Percentiles rank a stretch among this genome's conserved stretches.
These are phyloP conservation scores for Pycnococcus provasolii DNA, from an alignment of 139 green algal genomes.

Conservation along the genomic window DNA sequence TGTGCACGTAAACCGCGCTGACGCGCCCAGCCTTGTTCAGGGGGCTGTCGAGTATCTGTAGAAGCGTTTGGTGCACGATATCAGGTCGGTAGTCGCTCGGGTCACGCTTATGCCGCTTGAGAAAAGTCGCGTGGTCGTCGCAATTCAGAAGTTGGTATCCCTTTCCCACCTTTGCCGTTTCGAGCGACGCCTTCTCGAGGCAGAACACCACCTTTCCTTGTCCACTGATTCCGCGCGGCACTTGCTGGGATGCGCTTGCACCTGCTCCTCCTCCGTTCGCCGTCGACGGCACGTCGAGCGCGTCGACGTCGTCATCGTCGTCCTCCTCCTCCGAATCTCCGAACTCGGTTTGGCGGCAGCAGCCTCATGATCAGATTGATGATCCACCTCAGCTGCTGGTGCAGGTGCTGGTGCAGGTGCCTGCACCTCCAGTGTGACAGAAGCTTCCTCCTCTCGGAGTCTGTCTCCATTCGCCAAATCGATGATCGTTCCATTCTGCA, in stretches of 20 bases:
- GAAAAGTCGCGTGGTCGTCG: conserved; percentile 86
- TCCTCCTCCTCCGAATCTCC: background rate
- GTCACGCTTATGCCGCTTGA: conserved; percentile 74
- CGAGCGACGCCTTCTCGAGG: conserved; percentile 80
- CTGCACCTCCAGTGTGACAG: too few species aligned
- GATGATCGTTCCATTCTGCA: too few species aligned
- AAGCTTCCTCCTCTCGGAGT: too few species aligned
- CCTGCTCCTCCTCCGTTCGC: background rate
- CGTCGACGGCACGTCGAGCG: background rate
- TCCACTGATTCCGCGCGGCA: background rate
- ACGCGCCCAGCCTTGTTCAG: conserved; percentile 85
- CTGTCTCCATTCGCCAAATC: too few species aligned
- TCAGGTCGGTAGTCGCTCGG: conserved; percentile 79
- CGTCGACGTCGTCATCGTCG: background rate
- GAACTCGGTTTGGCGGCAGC: too few species aligned
- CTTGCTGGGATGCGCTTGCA: background rate
- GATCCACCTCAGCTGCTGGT: too few species aligned
- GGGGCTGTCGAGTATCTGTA: conserved; percentile 87
- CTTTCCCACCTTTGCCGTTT: conserved; percentile 88
- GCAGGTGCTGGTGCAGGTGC: too few species aligned
- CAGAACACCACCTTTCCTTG: conserved; percentile 68
- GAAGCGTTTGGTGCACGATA: conserved; percentile 86
- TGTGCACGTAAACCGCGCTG: conserved; percentile 81
- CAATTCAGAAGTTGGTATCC: conserved; percentile 85
- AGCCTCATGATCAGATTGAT: too few species aligned